These are phyloP conservation scores for Globisporangium barbulae DNA, from an alignment of 352 stramenopile species.

Conservation along the genomic window DNA sequence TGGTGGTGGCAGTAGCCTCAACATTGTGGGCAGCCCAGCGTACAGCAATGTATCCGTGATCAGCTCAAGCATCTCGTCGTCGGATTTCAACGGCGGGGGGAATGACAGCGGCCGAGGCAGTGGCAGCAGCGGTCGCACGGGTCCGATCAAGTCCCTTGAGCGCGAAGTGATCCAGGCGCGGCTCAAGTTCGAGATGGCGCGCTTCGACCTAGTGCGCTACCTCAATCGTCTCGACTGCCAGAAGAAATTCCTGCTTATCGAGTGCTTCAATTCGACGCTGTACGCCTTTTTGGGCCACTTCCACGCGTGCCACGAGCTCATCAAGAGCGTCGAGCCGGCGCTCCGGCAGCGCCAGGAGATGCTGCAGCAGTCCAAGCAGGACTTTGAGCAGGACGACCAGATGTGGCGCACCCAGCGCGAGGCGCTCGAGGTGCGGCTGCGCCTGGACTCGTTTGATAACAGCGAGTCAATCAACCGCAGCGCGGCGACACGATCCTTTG, in stretches of 20 bases:
- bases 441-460: slow-evolving; percentile 40
- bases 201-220: slow-evolving; percentile 82
- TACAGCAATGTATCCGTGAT: slow-evolving; percentile 1
- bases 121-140: neutral
- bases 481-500: slow-evolving; percentile 34
- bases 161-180: slow-evolving; percentile 59
- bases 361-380: slow-evolving; percentile 55
- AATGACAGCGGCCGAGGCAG: neutral
- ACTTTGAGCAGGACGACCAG: slow-evolving; percentile 69
- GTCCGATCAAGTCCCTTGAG: slow-evolving; percentile 40
- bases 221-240: slow-evolving; percentile 80
- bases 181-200: slow-evolving; percentile 74
- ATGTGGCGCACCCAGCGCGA: slow-evolving; percentile 78
- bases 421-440: slow-evolving; percentile 49
- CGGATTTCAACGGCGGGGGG: neutral
- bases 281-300: slow-evolving; percentile 81
- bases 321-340: slow-evolving; percentile 73
- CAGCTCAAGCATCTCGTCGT: slow-evolving; percentile 9
- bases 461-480: slow-evolving; percentile 8
- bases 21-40: slow-evolving; percentile 15
- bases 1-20: neutral
- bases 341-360: slow-evolving; percentile 67
- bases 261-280: slow-evolving; percentile 83
- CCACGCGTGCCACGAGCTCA: slow-evolving; percentile 73
- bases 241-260: slow-evolving; percentile 83